Evolutionary conservation across 1,139 yeast species (phyloP).

Genomic region (Keqinozyma sinolaborantium): DNA sequence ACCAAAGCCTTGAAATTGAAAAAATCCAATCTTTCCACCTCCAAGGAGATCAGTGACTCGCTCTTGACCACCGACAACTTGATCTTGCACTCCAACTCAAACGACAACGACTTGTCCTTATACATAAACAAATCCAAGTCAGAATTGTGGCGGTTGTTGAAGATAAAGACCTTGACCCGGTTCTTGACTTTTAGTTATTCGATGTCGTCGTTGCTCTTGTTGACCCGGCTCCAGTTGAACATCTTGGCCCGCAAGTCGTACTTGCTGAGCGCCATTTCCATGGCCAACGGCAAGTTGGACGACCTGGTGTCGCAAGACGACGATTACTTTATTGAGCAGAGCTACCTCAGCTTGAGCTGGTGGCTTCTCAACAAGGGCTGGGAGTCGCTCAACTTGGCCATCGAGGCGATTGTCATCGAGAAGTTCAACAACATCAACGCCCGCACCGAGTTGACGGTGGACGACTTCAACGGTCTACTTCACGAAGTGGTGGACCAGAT

Average conservation of each 20-base stretch:
- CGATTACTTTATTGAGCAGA: slow-evolving; percentile 66
- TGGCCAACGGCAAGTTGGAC: slow-evolving; percentile 46
- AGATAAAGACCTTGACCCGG: slow-evolving; percentile 71
- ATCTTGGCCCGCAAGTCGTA: slow-evolving; percentile 85
- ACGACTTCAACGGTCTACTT: slow-evolving; percentile 45
- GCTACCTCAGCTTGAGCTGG: slow-evolving; percentile 87
- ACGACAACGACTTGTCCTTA: slow-evolving; percentile 23
- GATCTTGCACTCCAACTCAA: slow-evolving; percentile 28
- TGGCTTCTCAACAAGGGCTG: slow-evolving; percentile 91
- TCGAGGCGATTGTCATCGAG: slow-evolving; percentile 54
- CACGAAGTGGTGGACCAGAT: slow-evolving; percentile 15
- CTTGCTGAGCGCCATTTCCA: slow-evolving; percentile 68
- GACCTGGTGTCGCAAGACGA: slow-evolving; percentile 13
- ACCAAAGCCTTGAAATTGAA: slow-evolving; percentile 68
- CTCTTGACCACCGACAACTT: slow-evolving; percentile 40
- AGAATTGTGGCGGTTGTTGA: slow-evolving; percentile 83
- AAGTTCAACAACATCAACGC: slow-evolving; percentile 69
- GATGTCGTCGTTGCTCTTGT: slow-evolving; percentile 63
- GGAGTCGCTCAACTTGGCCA: slow-evolving; percentile 51
- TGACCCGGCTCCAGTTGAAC: slow-evolving; percentile 83
- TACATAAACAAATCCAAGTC: slow-evolving; percentile 53
- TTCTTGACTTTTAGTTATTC: slow-evolving; percentile 70
- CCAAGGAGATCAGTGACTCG: slow-evolving; percentile 22
- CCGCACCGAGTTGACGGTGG: slow-evolving; percentile 62
- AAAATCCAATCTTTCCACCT: slow-evolving; percentile 23